Base-by-base conservation (phyloP, 225 moss, liverwort and hornwort species). In the Pleurozium schreberi region DNA sequence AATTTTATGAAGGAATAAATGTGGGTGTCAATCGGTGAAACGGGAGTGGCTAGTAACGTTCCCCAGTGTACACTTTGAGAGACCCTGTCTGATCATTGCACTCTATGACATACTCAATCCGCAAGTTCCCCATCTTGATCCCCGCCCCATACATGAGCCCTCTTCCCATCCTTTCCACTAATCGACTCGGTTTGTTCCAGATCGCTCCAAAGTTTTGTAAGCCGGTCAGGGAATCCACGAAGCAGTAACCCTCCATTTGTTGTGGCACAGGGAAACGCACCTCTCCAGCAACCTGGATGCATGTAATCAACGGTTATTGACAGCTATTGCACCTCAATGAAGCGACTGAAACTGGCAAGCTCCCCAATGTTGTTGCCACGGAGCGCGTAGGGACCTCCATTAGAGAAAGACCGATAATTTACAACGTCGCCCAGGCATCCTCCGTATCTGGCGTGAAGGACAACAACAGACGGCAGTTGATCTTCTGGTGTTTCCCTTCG, bases 331-430 rank as follows among this genome's bases (percentile, higher is more conserved):
- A 95, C 95, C 94, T 94, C 95, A 86, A 95, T 86, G 77, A 93
- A 94, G 81, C 93, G 94, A 85, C 93, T 93, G 86, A 91, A 91
- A 75, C 93, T 88, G 81, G 91, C 90, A 31, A 95, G 95, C 89
- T 95, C 95, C 25, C 95, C 95, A 33, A 80, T 89, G 85, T 95
- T 95, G 86, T 94, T 87, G 79, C 92, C 95, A 70, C 95, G 94
- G 59, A 95, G 93, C 5, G 88, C 81, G 81, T 95, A 95, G 33
- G 95, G 95, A 55, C 95, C 95, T 94, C 95, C 95, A 36, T 90
- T 93, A 14, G 95, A 91, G 77, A 95, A 95, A 71, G 94, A 90
- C 18, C 93, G 93, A 62, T 95, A 95, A 45, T 93, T 94, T n/a
- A 83, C 84, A 13, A 95, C 90, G 36, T 95, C 93, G 70, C 95